Conservation (phyloP, 768 basidiomycete species). For the Lepiota venenata region DNA sequence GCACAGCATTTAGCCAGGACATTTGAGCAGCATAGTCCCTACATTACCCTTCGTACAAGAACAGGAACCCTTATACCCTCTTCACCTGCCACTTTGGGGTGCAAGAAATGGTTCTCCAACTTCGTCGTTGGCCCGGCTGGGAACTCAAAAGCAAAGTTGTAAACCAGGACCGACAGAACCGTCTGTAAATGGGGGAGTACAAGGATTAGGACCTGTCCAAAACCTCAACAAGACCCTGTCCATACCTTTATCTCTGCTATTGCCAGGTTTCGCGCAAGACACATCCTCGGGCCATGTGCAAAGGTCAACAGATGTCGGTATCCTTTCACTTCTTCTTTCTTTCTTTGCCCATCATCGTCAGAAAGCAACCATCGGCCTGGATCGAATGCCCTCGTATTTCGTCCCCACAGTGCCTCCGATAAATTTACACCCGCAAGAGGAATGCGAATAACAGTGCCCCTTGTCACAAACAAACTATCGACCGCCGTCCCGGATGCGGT, state of each 20-base stretch:
- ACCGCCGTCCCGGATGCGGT: slow-evolving; percentile 36
- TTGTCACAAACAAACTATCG: slow-evolving; percentile 39
- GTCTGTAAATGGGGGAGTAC: slow-evolving; percentile 25
- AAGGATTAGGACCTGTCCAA: not conserved
- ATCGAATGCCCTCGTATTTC: slow-evolving; percentile 51
- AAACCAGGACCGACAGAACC: slow-evolving; percentile 40
- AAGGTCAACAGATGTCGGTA: slow-evolving; percentile 49
- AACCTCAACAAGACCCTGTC: not conserved
- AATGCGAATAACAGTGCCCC: slow-evolving; percentile 40
- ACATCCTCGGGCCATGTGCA: slow-evolving; percentile 46
- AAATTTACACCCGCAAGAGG: slow-evolving; percentile 47
- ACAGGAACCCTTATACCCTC: slow-evolving; percentile 30
- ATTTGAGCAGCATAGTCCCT: too few species aligned
- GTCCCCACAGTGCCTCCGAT: slow-evolving; percentile 56
- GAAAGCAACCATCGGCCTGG: slow-evolving; percentile 58
- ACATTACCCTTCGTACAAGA: slow-evolving; percentile 23
- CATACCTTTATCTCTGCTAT: slow-evolving; percentile 39
- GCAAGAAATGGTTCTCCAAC: slow-evolving; percentile 28
- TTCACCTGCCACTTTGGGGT: slow-evolving; percentile 34
- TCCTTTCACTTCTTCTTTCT: slow-evolving; percentile 37
- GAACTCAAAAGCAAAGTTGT: slow-evolving; percentile 36
- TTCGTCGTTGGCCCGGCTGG: slow-evolving; percentile 34
- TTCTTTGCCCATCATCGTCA: too few species aligned
- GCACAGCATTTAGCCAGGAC: too few species aligned
- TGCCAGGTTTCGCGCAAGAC: slow-evolving; percentile 46